phyloP scores from a whole-genome alignment of 208 protist species.

The Leptomonas seymouri region DNA sequence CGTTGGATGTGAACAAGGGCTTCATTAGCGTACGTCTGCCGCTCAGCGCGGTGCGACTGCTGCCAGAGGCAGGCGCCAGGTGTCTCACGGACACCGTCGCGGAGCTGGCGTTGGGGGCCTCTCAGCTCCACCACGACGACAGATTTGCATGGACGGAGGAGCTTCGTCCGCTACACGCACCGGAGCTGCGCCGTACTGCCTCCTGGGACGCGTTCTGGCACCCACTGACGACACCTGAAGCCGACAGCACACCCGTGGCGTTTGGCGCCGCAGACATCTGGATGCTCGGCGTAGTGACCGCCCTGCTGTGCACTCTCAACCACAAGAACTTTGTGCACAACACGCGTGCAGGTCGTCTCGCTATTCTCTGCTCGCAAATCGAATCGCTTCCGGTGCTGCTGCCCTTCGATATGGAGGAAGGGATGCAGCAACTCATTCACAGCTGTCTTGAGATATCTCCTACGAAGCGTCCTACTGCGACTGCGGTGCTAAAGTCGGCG shows the following conservation, averaged over 20 bases:
- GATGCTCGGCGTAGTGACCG: slow-evolving; percentile 18
- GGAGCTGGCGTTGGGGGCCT: background rate
- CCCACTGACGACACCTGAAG: background rate
- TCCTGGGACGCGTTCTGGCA: slow-evolving; percentile 5
- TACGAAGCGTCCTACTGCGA: slow-evolving; percentile 2
- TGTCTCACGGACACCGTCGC: background rate
- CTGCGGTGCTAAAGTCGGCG: slow-evolving; percentile 1
- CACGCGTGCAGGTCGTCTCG: slow-evolving; percentile 8
- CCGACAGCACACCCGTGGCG: background rate
- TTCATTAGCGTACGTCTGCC: slow-evolving; percentile 26
- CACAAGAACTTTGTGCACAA: slow-evolving; percentile 1
- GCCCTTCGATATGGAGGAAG: background rate
- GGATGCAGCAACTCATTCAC: slow-evolving; percentile 16
- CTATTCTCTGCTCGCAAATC: background rate
- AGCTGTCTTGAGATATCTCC: slow-evolving; percentile 18
- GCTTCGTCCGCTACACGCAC: background rate
- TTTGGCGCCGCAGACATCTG: slow-evolving; percentile 25
- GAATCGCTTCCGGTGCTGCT: slow-evolving; percentile 5
- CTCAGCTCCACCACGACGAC: background rate
- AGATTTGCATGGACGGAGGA: background rate
- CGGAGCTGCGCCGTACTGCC: slow-evolving; percentile 13
- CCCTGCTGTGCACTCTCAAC: slow-evolving; percentile 20
- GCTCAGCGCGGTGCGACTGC: slow-evolving; percentile 2
- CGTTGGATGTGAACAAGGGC: slow-evolving; percentile 18
- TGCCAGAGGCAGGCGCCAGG: slow-evolving; percentile 1